phyloP scores from a whole-genome alignment of 768 basidiomycete genomes.

The Gelatoporia subvermispora region DNA sequence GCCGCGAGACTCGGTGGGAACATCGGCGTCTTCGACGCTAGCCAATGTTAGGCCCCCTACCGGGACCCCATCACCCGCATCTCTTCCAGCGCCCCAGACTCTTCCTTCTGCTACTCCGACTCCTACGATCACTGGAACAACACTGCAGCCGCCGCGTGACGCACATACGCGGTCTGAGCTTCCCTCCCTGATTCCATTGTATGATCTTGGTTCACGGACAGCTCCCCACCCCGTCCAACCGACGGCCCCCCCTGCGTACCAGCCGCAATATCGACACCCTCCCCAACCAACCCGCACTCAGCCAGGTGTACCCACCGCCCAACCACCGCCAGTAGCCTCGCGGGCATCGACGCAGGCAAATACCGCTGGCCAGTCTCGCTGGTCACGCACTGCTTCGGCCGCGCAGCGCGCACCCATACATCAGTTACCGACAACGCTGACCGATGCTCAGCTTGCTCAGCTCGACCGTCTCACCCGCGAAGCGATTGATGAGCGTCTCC shows the following conservation, averaged over 20 bases:
- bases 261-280: neutral
- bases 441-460: slow-evolving; percentile 56
- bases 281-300: neutral
- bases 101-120: slow-evolving; percentile 7
- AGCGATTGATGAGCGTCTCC: slow-evolving; percentile 80
- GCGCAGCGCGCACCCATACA: slow-evolving; percentile 13
- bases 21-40: slow-evolving; percentile 1
- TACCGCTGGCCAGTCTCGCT: neutral
- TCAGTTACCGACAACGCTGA: slow-evolving; percentile 41
- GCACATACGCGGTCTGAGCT: slow-evolving; percentile 14
- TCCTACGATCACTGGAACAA: neutral
- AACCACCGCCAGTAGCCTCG: neutral
- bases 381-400: slow-evolving; percentile 4
- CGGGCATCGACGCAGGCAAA: slow-evolving; percentile 1
- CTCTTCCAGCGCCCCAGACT: slow-evolving; percentile 1
- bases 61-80: neutral
- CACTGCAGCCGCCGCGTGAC: neutral
- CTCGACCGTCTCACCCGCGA: slow-evolving; percentile 70
- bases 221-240: slow-evolving; percentile 6
- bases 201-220: slow-evolving; percentile 23
- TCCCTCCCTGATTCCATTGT: slow-evolving; percentile 38
- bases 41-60: slow-evolving; percentile 8
- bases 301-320: neutral
- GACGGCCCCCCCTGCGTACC: slow-evolving; percentile 1
- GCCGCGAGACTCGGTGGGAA: neutral